Percentiles rank a stretch among this genome's conserved stretches.
phyloP scores from a whole-genome alignment of 805 yeast species.

The Lachancea mirantina region DNA sequence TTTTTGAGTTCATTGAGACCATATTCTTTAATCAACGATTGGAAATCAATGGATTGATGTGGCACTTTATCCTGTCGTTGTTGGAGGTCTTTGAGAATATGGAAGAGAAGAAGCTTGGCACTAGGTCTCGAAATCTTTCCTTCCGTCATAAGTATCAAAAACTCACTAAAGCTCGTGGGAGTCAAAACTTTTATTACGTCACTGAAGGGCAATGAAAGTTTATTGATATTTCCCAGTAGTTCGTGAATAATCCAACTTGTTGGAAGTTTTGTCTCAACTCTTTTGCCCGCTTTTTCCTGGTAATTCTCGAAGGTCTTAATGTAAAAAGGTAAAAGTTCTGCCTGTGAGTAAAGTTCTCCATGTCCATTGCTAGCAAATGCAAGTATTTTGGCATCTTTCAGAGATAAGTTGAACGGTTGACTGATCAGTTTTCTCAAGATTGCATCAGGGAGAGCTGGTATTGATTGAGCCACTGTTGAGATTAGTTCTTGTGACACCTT shows the following conservation, averaged over 20 bases:
- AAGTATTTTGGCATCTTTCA: conserved; percentile 71
- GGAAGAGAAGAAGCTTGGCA: conserved; percentile 57
- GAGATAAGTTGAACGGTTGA: conserved; percentile 47
- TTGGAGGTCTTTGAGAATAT: conserved; percentile 42
- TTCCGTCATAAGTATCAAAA: conserved; percentile 45
- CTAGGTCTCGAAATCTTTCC: conserved; percentile 53
- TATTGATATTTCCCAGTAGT: conserved; percentile 60
- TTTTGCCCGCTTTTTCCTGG: conserved; percentile 26
- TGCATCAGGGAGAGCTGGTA: conserved; percentile 61
- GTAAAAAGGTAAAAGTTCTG: conserved; percentile 47
- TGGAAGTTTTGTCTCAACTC: conserved; percentile 35
- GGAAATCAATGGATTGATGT: conserved; percentile 23
- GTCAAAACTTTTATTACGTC: conserved; percentile 33
- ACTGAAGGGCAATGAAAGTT: conserved; percentile 33
- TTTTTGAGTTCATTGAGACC: conserved; percentile 36
- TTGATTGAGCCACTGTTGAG: conserved; percentile 32
- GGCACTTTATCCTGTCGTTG: conserved; percentile 13
- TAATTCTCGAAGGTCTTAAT: conserved; percentile 30
- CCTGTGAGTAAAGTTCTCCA: conserved; percentile 21
- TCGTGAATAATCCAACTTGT: conserved; percentile 83
- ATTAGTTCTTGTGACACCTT: conserved; percentile 37
- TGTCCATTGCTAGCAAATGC: conserved; percentile 38
- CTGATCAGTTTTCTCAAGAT: conserved; percentile 39
- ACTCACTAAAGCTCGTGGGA: conserved; percentile 42
- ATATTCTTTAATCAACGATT: conserved; percentile 45